phyloP scores from a whole-genome alignment of 116 monocot genomes.

The Cymodocea nodosa region DNA sequence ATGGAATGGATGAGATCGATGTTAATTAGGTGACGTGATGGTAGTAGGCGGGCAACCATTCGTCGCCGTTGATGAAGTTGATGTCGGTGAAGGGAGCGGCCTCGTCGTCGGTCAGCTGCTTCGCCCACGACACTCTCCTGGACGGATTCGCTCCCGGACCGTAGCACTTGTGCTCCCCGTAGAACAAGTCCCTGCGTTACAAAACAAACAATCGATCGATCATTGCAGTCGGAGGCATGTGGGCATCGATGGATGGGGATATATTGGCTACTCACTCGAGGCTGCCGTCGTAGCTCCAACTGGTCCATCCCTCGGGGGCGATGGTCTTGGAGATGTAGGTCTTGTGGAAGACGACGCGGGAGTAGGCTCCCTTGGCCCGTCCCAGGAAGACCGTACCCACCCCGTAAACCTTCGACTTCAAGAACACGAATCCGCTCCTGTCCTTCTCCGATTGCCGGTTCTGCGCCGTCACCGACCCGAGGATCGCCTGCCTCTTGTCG shows the following conservation, averaged over 20 bases:
- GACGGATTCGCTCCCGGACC: constrained; percentile 17
- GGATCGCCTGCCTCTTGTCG: constrained; percentile 39
- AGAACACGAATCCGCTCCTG: constrained; percentile 60
- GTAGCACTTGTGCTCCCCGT: constrained; percentile 48
- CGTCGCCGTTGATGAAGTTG: constrained; percentile 63
- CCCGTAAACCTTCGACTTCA: constrained; percentile 59
- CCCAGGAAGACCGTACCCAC: constrained; percentile 51
- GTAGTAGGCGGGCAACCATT: constrained; percentile 42
- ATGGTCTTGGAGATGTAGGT: constrained; percentile 75
- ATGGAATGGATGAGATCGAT: no score
- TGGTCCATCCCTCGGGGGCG: constrained; percentile 56
- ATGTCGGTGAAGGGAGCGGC: constrained; percentile 28
- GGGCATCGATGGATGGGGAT: no score
- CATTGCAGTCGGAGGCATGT: no score
- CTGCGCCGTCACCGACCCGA: constrained; percentile 68
- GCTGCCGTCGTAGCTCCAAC: constrained; percentile 54
- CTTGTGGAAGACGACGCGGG: constrained; percentile 54
- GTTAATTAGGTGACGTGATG: background rate
- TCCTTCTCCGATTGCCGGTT: constrained; percentile 40
- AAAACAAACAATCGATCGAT: background rate
- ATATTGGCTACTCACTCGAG: constrained; percentile 22
- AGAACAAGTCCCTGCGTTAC: constrained; percentile 25
- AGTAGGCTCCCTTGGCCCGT: constrained; percentile 36
- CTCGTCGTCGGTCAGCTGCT: constrained; percentile 36
- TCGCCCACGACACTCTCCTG: constrained; percentile 29